Evolutionary conservation across 2,329 filamentous ascomycete genomes (phyloP), one percentile per base, ranked within the genome.

Genomic region (Ophiostoma sp.): DNA sequence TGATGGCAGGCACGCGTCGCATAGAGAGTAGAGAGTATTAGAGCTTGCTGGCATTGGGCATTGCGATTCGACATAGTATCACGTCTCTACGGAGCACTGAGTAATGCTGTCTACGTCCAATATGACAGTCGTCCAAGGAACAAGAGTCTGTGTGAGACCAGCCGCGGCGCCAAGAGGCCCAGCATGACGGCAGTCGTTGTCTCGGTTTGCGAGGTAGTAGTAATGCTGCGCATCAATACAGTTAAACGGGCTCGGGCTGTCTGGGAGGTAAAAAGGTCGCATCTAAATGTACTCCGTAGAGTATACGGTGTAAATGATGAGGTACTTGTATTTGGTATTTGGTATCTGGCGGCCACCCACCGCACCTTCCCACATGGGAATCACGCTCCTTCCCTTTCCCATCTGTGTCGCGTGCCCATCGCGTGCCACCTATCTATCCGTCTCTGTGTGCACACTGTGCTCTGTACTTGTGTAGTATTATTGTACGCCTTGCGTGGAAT

Each of bases 331-430:
- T 39, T 6, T 39, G 36, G 36, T 20, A 20, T 44, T 48, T n/a
- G 44, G 44, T 48, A 41, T 31, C 17, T 23, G 48, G n/a, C 27
- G 20, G 1, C 44, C 44, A 48, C 17, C 44, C 15, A 57, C 23
- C n/a, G n/a, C 52, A 57, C n/a, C 52, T 57, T 57, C 52, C 52
- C 52, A 57, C 52, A 57, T 31, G 52, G n/a, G 27, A 57, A 27
- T n/a, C 23, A 57, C 23, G n/a, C 52, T 57, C 52, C 52, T 57
- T 57, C 52, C 48, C 52, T 23, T 27, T 57, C 52, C 52, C n/a
- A 27, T 15, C n/a, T 36, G 15, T 69, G 60, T 57, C 62, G 68
- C 62, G 44, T 66, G 68, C 10, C 52, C 52, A 11, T 48, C 44
- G 44, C 44, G 17, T 48, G 44, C 44, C 17, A 20, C 13, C 8